Evolutionary conservation across 345 rosid genomes (phyloP).

Genomic region (Bruguiera gymnorhiza): DNA sequence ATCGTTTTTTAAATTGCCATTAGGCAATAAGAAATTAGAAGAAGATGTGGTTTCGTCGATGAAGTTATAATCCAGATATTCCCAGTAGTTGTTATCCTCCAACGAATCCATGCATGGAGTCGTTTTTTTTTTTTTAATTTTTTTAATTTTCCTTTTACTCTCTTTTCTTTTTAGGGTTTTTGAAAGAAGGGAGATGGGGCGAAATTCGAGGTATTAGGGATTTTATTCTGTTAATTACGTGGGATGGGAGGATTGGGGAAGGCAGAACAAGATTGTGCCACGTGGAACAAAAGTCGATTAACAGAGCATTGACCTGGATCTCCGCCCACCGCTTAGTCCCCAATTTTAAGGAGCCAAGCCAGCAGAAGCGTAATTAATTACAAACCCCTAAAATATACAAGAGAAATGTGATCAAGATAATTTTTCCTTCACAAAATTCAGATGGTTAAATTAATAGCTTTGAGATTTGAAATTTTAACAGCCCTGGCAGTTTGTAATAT

Average conservation of each 20-base stretch:
- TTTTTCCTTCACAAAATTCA: too few relatives aligned
- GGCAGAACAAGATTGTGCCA: not conserved
- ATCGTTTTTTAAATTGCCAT: not conserved
- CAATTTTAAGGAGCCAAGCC: too few relatives aligned
- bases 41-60: slow-evolving; percentile 17
- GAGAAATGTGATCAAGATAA: too few relatives aligned
- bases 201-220: not conserved
- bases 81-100: slow-evolving; percentile 17
- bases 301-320: too few relatives aligned
- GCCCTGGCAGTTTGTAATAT: too few relatives aligned
- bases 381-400: too few relatives aligned
- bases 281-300: slow-evolving; percentile 7
- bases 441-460: too few relatives aligned
- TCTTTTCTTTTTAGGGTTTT: not conserved
- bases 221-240: not conserved
- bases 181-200: not conserved
- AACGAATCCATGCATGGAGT: slow-evolving; percentile 10
- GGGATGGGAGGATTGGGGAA: not conserved
- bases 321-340: too few relatives aligned
- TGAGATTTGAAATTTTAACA: too few relatives aligned
- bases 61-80: slow-evolving; percentile 16
- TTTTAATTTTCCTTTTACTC: not conserved
- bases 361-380: too few relatives aligned
- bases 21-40: slow-evolving; percentile 18
- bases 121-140: too few relatives aligned